Evolutionary conservation across 345 rosid genomes (phyloP), one percentile per base, ranked within the genome.

Genomic region (Raphanus sativus): DNA sequence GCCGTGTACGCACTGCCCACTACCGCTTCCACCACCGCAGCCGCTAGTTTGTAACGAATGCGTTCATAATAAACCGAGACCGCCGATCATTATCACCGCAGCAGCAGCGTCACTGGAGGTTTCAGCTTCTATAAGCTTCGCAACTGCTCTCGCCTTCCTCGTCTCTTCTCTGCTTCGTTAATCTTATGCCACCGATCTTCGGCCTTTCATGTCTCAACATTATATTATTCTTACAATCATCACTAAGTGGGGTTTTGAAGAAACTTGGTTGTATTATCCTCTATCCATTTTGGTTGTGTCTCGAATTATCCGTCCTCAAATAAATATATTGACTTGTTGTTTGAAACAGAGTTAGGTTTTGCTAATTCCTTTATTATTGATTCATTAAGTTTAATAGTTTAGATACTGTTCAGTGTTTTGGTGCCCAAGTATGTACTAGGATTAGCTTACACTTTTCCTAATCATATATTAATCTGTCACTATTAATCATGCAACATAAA

Each of bases 41-140:
- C 70, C 69, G 54, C 82, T 71, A 3, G 3, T 30, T 69, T 79
- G 82, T 58, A 64, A 79, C 12, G 79, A 79, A 42, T 79, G 82
- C 4, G 79, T 68, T 62, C 75, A 75, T 1, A 68, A 8, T 8
- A 69, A 17, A 9, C 82, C 75, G 10, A 75, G 24, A 45, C 82
- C 82, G 33, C 75, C 79, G 32, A 73, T 79, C 56, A 80, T 80
- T 5, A 80, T 80, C 42, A 80, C 78, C 7, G 71, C 82, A 1
- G 75, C 82, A n/a, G 33, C 30, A 21, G 60, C 71, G 0, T 69
- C 75, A 0, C 60, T 48, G 50, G 65, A 25, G 75, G 26, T 56
- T 42, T 56, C 67, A 63, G 42, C 45, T 40, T 40, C 56, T n/a
- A 9, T 45, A 33, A 64, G 61, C 29, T 30, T 69, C 8, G 34